Percentiles rank a stretch among this genome's conserved stretches.
Evolutionary conservation across 306 rosid genomes (phyloP).

Genomic region (Rubus idaeus): DNA sequence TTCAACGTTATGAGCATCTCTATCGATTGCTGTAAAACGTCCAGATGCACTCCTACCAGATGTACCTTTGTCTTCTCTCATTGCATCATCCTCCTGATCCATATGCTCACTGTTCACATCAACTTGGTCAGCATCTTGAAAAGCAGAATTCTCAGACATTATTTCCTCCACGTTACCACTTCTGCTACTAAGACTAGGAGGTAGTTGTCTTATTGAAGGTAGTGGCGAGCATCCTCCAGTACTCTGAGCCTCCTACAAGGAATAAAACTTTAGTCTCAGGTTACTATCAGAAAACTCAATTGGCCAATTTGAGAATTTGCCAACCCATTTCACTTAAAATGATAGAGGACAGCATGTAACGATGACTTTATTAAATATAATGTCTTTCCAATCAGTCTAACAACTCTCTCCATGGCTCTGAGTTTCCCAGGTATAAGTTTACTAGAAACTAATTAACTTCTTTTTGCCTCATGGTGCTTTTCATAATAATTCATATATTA

Average conservation of each 20-base stretch:
- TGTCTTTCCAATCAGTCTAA: neutral
- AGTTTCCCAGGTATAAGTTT: neutral
- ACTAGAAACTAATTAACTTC: neutral
- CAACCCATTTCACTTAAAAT: neutral
- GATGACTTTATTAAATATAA: neutral
- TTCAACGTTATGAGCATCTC: conserved; percentile 74
- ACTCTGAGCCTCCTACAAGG: conserved; percentile 65
- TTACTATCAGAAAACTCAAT: conserved; percentile 33
- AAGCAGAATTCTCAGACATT: conserved; percentile 66
- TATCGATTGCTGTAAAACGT: conserved; percentile 44
- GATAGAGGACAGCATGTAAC: neutral
- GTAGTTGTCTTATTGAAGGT: conserved; percentile 46
- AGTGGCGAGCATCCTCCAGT: conserved; percentile 49
- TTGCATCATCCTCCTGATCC: conserved; percentile 43
- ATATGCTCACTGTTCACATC: conserved; percentile 43
- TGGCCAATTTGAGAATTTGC: conserved; percentile 28
- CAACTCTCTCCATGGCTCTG: neutral
- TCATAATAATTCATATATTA: neutral
- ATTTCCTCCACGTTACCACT: conserved; percentile 61
- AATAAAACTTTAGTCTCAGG: conserved; percentile 50
- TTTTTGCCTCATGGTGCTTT: neutral
- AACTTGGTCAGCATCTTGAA: conserved; percentile 50
- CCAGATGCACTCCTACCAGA: conserved; percentile 44
- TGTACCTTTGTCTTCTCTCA: conserved; percentile 50
- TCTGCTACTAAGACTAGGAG: conserved; percentile 38